Evolutionary conservation across 495 filamentous ascomycete species (phyloP), one percentile per base, ranked within the genome.

Genomic region (Physcia stellaris): DNA sequence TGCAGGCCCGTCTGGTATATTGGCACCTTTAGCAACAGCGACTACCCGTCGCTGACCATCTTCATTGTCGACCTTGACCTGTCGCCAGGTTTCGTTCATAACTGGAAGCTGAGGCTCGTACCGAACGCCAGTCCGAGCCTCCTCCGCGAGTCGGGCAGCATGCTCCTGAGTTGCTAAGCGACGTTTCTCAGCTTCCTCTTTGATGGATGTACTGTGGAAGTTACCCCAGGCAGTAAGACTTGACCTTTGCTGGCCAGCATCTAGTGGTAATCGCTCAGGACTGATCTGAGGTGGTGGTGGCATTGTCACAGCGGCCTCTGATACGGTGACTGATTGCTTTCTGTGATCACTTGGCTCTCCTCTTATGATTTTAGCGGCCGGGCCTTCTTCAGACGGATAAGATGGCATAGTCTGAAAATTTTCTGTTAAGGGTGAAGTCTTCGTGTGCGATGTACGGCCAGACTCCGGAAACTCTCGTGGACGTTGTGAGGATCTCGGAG

Each of bases 31-130:
- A 19, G 57, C 40, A 20, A 66, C 54, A 28, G 46, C 46, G 26
- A 64, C 50, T 18, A 67, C 51, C 22, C 65, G 48, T 21, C 66
- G 50, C 37, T 64, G 54, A 29, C 55, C 58, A 29, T 50, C 56
- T 16, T 60, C 54, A 2, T 68, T 66, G 19, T 70, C 66, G 2
- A 70, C 45, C 37, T 61, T 63, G 7, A 70, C 66, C 21, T 73
- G 69, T 10, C 70, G 68, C 75, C 76, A 83, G 3, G 69, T 76
- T 36, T 85, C 79, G 36, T 67, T 70, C 43, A 80, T 73, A 12
- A 53, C 52, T 10, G 70, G 51, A 37, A 65, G 60, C 12, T 56
- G 55, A 23, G 41, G 62, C 55, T 6, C 53, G 33, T 45, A 35
- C 47, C 43, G 6, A 35, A 43, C 11, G 31, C 51, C 39, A 12